Evolutionary conservation across 1,139 yeast genomes (phyloP), one percentile per base, ranked within the genome.

Genomic region (Zygoascus meyerae): DNA sequence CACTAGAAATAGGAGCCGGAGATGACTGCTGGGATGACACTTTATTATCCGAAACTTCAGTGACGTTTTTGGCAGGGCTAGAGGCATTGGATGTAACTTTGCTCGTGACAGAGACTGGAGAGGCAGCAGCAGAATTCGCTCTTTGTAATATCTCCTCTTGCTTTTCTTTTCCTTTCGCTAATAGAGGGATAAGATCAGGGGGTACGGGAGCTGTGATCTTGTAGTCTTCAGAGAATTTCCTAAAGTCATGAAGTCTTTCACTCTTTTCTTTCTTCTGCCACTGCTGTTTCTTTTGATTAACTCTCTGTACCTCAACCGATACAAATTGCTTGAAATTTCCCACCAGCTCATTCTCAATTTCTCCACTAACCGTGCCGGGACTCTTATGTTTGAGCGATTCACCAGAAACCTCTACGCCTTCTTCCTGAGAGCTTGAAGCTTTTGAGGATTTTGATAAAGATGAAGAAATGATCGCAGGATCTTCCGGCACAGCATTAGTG

Each of bases 151-250:
- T 38, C 36, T 37, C 44, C n/a, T 36, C 42, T 16, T 38, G 39
- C 34, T 37, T 34, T 11, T 39, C 63, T 59, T 78, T 80, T 58
- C 81, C 86, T 62, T 83, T 83, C 6, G 90, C 71, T 40, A 84
- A 70, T 33, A 85, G 82, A 3, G 95, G 92, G 52, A 84, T 72
- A 60, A 86, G 72, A 61, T 87, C 95, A 32, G 77, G 67, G 5
- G 95, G 95, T 6, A 69, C 69, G 3, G 72, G 72, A 2, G 70
- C 60, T 17, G 55, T 58, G 47, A 87, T 78, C 66, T 86, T 86
- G 66, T 86, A 86, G 56, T 78, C 84, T 45, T 86, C 89, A 44
- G 95, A 80, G 62, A 89, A 89, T 62, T 85, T 86, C 52, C 79
- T 81, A 49, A 87, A 71, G n/a, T 92, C 86, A 55, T 83, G 82